phyloP scores from a whole-genome alignment of 495 filamentous ascomycete genomes.

The Pseudomonodictys pantanalensis region DNA sequence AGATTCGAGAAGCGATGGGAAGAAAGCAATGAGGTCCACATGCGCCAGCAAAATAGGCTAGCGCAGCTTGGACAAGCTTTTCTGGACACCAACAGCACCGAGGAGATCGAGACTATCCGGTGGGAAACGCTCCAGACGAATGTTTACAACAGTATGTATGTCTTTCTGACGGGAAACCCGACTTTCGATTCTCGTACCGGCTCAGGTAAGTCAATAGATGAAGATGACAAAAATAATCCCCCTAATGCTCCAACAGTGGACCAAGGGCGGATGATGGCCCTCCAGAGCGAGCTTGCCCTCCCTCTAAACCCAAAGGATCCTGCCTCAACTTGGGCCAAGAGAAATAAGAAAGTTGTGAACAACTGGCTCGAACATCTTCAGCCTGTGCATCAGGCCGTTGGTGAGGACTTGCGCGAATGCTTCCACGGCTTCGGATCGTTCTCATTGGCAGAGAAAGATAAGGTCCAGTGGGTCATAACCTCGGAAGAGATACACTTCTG shows the following conservation, averaged over 20 bases:
- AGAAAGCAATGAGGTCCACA: not conserved
- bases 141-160: not conserved
- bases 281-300: not conserved
- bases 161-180: not conserved
- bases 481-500: not conserved
- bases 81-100: not conserved
- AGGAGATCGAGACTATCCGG: not conserved
- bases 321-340: not conserved
- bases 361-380: not conserved
- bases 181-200: not conserved
- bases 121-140: not conserved
- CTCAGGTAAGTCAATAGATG: not conserved
- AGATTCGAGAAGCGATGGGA: not conserved
- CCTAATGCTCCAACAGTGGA: not conserved
- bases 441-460: not conserved
- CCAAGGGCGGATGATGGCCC: not conserved
- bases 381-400: not conserved
- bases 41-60: not conserved
- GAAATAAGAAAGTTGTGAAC: not conserved
- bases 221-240: not conserved
- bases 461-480: not conserved
- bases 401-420: not conserved
- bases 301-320: not conserved
- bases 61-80: not conserved
- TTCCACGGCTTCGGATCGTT: not conserved